These are phyloP conservation scores for Lentinula guzmanii DNA, from an alignment of 768 basidiomycete genomes.

Conservation along the genomic window DNA sequence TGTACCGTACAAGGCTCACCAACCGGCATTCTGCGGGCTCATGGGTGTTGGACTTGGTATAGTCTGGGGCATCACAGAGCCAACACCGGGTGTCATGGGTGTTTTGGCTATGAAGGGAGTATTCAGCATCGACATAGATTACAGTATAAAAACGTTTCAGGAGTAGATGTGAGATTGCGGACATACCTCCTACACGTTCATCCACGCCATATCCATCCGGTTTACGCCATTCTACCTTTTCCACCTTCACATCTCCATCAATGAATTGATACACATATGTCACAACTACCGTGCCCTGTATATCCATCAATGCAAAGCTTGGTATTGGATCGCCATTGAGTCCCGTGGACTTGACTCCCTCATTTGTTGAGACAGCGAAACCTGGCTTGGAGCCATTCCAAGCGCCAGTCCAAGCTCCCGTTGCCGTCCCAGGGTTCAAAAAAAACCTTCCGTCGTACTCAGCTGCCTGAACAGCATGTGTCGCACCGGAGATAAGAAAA, in stretches of 20 bases:
- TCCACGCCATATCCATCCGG: constrained; percentile 31
- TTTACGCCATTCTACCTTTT: constrained; percentile 83
- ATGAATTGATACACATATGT: constrained; percentile 97
- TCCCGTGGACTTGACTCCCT: constrained; percentile 19
- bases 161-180: neutral
- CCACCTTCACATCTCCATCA: constrained; percentile 89
- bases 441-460: constrained; percentile 92
- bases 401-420: constrained; percentile 87
- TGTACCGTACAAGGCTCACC: neutral
- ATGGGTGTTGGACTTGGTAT: constrained; percentile 33
- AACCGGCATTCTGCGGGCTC: constrained; percentile 5
- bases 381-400: constrained; percentile 47
- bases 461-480: constrained; percentile 86
- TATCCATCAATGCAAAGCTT: constrained; percentile 95
- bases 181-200: constrained; percentile 11
- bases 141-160: neutral
- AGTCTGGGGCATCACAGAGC: constrained; percentile 41
- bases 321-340: constrained; percentile 66
- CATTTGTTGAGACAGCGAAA: neutral
- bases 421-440: constrained; percentile 92
- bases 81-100: constrained; percentile 18
- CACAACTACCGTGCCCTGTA: constrained; percentile 94
- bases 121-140: neutral
- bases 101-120: neutral
- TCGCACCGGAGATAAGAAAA: constrained; percentile 89